Evolutionary conservation across 164 flowering plant species (phyloP), one percentile per base, ranked within the genome.

Genomic region (Malania oleifera): DNA sequence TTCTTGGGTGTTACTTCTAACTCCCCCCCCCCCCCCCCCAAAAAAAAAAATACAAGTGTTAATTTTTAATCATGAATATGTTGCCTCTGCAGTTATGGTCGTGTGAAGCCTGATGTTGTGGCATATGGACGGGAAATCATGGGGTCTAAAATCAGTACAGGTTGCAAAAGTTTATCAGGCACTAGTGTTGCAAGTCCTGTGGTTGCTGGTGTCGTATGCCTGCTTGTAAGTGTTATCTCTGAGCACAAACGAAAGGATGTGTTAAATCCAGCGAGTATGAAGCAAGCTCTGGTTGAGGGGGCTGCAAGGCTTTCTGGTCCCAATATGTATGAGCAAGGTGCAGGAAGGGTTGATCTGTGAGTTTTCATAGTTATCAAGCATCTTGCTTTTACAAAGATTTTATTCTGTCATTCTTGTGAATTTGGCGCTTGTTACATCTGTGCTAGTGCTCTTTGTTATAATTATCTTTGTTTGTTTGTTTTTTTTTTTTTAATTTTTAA

Each of bases 161-260:
- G 97, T 43, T 95, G 99, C 71, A 95, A 85, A 76, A 95, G 89
- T 71, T 84, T 95, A 54, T 95, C 99, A n/a, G 99, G 99, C 14
- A 95, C 99, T 40, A 95, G 99, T 61, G 99, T 95, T 54, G 99
- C 99, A 28, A 93, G 99, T 73, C 99, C 99, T 46, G 99, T 95
- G 18, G 99, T 91, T 71, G 97, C 99, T 52, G 96, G 97, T 67
- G 82, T 88, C 19, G 99, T 95, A 14, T 95, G 99, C 73, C 75
- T 95, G 34, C 99, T 95, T 74, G 89, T 82, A 14, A 95, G 99
- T 74, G 75, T 88, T 68, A 68, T 95, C 29, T 91, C 97, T 56
- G 91, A 85, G 67, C 57, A 45, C 25, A 67, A 65, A 23, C 74
- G 95, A 37, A 88, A 82, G 73, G 63, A 66, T 13, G 67, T 85